These are phyloP conservation scores for Thielaviopsis cerberus DNA, from an alignment of 2,329 filamentous ascomycete genomes.

Conservation along the genomic window DNA sequence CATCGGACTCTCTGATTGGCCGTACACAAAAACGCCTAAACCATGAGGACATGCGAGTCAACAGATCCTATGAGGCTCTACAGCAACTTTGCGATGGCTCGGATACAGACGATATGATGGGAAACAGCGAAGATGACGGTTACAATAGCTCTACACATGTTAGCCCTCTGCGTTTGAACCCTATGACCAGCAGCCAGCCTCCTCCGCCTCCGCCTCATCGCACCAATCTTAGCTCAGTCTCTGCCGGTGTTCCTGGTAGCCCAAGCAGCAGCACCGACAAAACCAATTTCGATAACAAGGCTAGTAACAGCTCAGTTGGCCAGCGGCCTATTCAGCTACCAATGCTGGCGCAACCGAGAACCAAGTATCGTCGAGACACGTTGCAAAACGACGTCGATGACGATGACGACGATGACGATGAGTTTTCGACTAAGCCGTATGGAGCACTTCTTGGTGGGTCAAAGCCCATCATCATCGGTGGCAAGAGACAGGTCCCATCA, in stretches of 20 bases:
- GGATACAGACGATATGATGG: slow-evolving; percentile 20
- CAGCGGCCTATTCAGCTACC: slow-evolving; percentile 15
- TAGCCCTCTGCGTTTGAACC: background rate
- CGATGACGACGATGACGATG: slow-evolving; percentile 30
- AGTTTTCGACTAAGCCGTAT: slow-evolving; percentile 39
- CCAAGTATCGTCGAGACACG: background rate
- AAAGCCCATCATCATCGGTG: slow-evolving; percentile 34
- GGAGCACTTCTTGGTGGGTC: slow-evolving; percentile 35
- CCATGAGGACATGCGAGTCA: slow-evolving; percentile 20
- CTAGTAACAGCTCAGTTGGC: slow-evolving; percentile 10
- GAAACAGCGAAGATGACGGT: slow-evolving; percentile 21
- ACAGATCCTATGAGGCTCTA: slow-evolving; percentile 28
- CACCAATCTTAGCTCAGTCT: slow-evolving; percentile 28
- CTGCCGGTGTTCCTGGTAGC: slow-evolving; percentile 19
- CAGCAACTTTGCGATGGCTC: slow-evolving; percentile 26
- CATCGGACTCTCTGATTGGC: slow-evolving; percentile 34
- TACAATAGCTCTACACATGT: slow-evolving; percentile 11
- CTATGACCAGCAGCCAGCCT: slow-evolving; percentile 17
- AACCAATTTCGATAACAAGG: slow-evolving; percentile 27
- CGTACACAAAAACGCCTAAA: slow-evolving; percentile 33
- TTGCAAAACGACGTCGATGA: slow-evolving; percentile 25
- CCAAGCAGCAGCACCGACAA: slow-evolving; percentile 24
- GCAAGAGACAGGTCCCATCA: slow-evolving; percentile 35
- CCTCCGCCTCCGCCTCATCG: slow-evolving; percentile 15
- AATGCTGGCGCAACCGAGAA: background rate